phyloP scores from a whole-genome alignment of 2,329 filamentous ascomycete species.

The Monosporascus sp. region DNA sequence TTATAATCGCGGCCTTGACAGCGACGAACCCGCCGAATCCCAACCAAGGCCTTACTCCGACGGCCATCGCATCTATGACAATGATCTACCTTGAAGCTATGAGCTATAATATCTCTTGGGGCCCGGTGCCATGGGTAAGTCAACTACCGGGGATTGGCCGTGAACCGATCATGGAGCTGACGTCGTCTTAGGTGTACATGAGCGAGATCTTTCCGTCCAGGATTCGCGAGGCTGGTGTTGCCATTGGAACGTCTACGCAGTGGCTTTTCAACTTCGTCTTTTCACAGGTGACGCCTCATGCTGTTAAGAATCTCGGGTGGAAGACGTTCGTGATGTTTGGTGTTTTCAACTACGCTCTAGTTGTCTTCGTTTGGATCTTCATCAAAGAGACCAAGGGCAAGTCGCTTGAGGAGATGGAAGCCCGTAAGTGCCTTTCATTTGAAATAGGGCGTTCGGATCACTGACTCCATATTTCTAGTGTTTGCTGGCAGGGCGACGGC shows the following conservation, averaged over 20 bases:
- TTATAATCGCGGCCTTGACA: conserved; percentile 39
- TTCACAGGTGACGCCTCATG: conserved; percentile 43
- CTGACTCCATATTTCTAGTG: too few species aligned
- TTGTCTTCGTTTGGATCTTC: not conserved
- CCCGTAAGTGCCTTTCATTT: not conserved
- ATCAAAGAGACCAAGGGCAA: not conserved
- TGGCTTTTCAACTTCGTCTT: conserved; percentile 49
- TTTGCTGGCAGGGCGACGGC: too few species aligned
- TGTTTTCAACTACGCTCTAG: not conserved
- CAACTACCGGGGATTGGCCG: conserved; percentile 11
- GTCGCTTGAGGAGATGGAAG: not conserved
- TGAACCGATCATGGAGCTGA: too few species aligned
- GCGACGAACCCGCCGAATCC: conserved; percentile 29
- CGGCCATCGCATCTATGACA: conserved; percentile 45
- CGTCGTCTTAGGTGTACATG: not conserved
- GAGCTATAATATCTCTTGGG: conserved; percentile 46
- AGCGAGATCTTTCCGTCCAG: conserved; percentile 40
- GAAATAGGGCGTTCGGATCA: too few species aligned
- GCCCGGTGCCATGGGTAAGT: conserved; percentile 46
- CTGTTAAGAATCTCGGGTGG: conserved; percentile 43
- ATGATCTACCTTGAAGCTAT: conserved; percentile 53
- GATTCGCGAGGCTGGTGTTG: conserved; percentile 43
- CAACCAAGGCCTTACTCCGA: conserved; percentile 27
- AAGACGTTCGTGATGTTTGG: conserved; percentile 39
- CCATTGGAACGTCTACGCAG: conserved; percentile 40